These are phyloP conservation scores for Diversispora epigaea DNA, from an alignment of 192 early-diverging fungal genomes.

Conservation along the genomic window DNA sequence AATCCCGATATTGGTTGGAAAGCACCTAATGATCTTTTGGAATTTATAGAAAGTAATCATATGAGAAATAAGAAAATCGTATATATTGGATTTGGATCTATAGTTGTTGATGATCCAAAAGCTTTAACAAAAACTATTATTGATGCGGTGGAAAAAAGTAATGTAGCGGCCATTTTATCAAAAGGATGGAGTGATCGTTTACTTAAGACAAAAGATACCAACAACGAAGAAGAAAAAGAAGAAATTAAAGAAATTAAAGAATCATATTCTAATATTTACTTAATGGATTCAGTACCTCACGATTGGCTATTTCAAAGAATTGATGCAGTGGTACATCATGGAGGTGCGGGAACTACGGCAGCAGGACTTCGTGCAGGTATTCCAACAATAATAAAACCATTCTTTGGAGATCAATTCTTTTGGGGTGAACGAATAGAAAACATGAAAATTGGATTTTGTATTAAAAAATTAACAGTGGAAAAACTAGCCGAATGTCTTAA, in stretches of 20 bases:
- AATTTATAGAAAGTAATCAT: conserved; percentile 55
- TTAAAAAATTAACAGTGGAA: conserved; percentile 58
- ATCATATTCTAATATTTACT: conserved; percentile 53
- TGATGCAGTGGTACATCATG: conserved; percentile 71
- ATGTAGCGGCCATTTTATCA: conserved; percentile 66
- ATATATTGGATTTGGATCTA: conserved; percentile 81
- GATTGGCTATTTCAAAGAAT: conserved; percentile 75
- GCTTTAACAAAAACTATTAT: conserved; percentile 61
- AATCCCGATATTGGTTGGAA: conserved; percentile 61
- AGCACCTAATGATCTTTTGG: conserved; percentile 50
- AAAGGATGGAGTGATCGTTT: conserved; percentile 71
- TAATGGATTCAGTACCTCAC: conserved; percentile 66
- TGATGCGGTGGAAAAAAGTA: conserved; percentile 60
- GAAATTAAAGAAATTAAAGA: neutral
- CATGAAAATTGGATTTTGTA: conserved; percentile 59
- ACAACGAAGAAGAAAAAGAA: conserved; percentile 34
- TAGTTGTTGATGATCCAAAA: conserved; percentile 69
- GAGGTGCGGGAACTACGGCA: conserved; percentile 73
- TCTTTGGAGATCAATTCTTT: conserved; percentile 69
- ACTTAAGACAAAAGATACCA: conserved; percentile 37
- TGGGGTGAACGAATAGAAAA: conserved; percentile 69
- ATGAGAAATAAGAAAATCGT: conserved; percentile 46
- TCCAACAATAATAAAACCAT: conserved; percentile 73
- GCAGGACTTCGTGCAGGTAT: conserved; percentile 72
- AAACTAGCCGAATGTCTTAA: conserved; percentile 50